A percentile compares a stretch with the other conserved stretches of the same genome.
phyloP scores from a whole-genome alignment of 345 rosid genomes.

The Eucalyptus virginea region DNA sequence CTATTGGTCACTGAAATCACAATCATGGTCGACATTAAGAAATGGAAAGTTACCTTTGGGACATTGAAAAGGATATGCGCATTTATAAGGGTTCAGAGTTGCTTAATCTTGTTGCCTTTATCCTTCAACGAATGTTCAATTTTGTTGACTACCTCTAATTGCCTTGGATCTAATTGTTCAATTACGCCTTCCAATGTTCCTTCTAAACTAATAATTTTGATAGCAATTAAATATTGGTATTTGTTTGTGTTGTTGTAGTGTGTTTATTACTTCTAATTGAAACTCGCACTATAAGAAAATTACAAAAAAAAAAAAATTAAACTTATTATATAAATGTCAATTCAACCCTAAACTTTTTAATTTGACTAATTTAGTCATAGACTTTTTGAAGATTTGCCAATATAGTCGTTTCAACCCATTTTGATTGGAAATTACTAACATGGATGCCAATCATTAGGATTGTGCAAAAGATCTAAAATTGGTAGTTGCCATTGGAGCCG shows the following conservation, averaged over 20 bases:
- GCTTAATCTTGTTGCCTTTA: not conserved
- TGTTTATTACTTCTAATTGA: not conserved
- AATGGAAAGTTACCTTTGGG: not conserved
- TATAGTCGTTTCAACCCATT: too few species aligned
- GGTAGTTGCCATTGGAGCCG: accelerated
- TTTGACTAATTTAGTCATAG: too few species aligned
- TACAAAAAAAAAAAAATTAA: too few species aligned
- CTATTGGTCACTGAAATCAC: not conserved
- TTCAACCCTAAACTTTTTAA: too few species aligned
- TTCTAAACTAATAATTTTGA: too few species aligned
- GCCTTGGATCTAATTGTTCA: not conserved
- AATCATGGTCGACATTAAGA: too few species aligned
- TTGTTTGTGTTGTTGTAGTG: not conserved
- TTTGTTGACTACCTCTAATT: not conserved
- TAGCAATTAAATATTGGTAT: too few species aligned
- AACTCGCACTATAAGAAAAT: too few species aligned
- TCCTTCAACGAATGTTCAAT: not conserved
- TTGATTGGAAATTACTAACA: accelerated
- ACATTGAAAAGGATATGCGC: not conserved
- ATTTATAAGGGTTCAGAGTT: not conserved
- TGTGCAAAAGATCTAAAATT: too few species aligned
- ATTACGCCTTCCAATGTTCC: not conserved
- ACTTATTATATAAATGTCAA: too few species aligned
- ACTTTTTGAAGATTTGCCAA: too few species aligned
- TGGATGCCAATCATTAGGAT: too few species aligned